Conservation (phyloP, 768 basidiomycete species). For the Lepiota venenata region DNA sequence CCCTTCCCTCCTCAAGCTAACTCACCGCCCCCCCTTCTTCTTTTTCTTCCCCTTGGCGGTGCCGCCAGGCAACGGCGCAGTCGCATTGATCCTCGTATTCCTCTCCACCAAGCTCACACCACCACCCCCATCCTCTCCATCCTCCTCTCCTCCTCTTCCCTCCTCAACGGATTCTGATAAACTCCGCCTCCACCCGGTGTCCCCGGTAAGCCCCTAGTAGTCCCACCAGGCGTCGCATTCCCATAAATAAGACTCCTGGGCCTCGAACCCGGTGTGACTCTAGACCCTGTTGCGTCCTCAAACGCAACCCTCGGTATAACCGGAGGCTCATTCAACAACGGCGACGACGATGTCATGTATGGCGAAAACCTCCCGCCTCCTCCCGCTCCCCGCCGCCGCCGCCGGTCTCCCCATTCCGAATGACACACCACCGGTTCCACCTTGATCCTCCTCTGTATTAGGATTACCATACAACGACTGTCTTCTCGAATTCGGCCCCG, state of each 20-base stretch:
- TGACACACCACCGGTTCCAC: no score
- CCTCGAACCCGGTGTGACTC: not conserved
- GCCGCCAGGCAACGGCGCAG: not conserved
- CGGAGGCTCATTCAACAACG: not conserved
- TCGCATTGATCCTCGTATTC: conserved; percentile 12
- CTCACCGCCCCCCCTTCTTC: not conserved
- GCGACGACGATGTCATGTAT: not conserved
- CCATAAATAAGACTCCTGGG: conserved; percentile 9
- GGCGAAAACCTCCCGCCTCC: not conserved
- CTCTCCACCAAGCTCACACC: conserved; percentile 1
- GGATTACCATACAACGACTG: conserved; percentile 5
- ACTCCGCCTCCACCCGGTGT: conserved; percentile 3
- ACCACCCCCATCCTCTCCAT: not conserved
- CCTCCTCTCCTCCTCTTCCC: conserved; percentile 4
- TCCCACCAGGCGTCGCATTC: not conserved
- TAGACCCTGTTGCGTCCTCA: not conserved
- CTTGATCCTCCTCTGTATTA: not conserved
- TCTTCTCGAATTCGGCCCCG: not conserved
- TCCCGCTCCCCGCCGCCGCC: not conserved
- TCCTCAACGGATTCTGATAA: conserved; percentile 10
- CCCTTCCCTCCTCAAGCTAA: no score
- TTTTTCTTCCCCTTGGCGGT: no score
- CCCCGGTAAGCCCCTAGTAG: not conserved
- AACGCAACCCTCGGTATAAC: not conserved
- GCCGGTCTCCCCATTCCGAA: not conserved